Evolutionary conservation across 768 basidiomycete species (phyloP), one percentile per base, ranked within the genome.

Genomic region (Termitomyces sp.): DNA sequence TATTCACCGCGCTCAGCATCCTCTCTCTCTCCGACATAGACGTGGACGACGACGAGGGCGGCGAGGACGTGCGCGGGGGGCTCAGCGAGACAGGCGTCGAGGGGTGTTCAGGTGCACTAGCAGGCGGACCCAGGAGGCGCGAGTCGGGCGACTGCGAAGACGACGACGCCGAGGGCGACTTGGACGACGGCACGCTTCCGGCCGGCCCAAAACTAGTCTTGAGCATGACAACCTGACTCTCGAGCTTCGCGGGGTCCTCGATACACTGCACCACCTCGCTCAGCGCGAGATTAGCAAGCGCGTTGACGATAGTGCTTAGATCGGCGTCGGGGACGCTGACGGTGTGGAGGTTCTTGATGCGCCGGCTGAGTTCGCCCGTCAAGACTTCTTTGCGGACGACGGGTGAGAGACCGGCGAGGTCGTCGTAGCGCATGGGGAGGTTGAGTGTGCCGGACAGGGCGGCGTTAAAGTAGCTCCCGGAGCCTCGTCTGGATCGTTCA

Each of bases 31-130:
- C 94, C 0, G 90, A 87, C 1, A 76, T 67, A 5, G 81, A 80
- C 25, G 82, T 78, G 25, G 83, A 75, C 1, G 86, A 85, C 4
- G 85, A 85, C 1, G 88, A 84, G 5, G 91, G 91, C 1, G 92
- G 92, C 2, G 92, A 93, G 5, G 91, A 91, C 0, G 92, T 92
- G 15, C 92, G 85, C 12, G 92, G 90, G 2, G 92, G 84, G 60
- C 85, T 85, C 60, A 91, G 80, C 1, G 92, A 93, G 12, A 94
- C 84, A 1, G 92, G 92, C 0, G 92, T 94, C 7, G 89, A 91
- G 0, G 92, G 92, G 63, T 93, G 92, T 68, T 94, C 92, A 0
- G 92, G 92, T n/a, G 92, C 92, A 53, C 89, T 91, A 2, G 92
- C 92, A 4, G 90, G 92, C 2, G 84, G 81, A 65, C 90, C 88